Evolutionary conservation across 345 rosid genomes (phyloP), one percentile per base, ranked within the genome.

Genomic region (Hibiscus tridactylites): DNA sequence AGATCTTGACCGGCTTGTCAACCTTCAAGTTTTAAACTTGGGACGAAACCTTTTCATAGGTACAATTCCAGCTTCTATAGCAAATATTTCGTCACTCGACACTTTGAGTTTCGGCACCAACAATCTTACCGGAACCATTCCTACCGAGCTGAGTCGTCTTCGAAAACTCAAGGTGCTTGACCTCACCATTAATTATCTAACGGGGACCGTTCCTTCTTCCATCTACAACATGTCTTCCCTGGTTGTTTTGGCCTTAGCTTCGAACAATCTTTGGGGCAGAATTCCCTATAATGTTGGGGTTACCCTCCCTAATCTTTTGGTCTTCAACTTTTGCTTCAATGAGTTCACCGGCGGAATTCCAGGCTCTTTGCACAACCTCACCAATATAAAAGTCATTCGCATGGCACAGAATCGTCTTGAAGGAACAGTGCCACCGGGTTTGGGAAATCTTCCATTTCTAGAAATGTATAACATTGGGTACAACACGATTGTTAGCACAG

Each of bases 171-270:
- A 80, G 71, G 59, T 44, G 5, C 83, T 85, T 61, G 85, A 85
- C 73, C 78, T 85, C 44, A 74, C 83, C 44, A 77, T 85, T 65
- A 84, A 85, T 65, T 68, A 73, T 63, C 75, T 85, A 66, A 67
- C 63, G 0, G 84, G 88, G 16, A 67, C 70, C 2, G 71, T 82
- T 24, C 85, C 85, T 44, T 65, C 83, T 47, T 61, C 75, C 61
- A 74, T 84, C 21, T 84, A 82, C 75, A 84, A 82, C 75, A 82
- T 84, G 65, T 70, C 88, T 52, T 82, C 85, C 13, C n/a, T 84
- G 19, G 82, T 74, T 31, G 58, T 68, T 35, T 72, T 84, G 44
- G 84, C 76, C 69, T 28, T 82, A 35, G 88, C 85, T 61, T 78
- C 88, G 9, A 84, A 84, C 73, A 52, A 76, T 33, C 74, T 84